Conservation (phyloP, 495 filamentous ascomycete genomes). For the Hypomontagnella submonticulosa region DNA sequence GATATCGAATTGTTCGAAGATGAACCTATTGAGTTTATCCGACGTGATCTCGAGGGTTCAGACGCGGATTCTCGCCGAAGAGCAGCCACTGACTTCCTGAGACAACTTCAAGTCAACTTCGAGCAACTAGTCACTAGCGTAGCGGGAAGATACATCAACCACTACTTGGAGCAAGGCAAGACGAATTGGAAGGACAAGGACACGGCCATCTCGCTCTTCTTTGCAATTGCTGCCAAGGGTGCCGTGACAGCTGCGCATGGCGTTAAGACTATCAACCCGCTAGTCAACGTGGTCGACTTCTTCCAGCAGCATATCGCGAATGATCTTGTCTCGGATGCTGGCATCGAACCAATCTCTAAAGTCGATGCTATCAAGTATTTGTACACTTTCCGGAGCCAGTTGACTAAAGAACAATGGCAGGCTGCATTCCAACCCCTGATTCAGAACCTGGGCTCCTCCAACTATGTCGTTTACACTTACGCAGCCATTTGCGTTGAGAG, state of each 20-base stretch:
- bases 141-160: constrained; percentile 82
- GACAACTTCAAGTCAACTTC: constrained; percentile 87
- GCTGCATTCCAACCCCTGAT: constrained; percentile 89
- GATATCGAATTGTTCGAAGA: constrained; percentile 98
- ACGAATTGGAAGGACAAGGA: constrained; percentile 96
- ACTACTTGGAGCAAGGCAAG: constrained; percentile 75
- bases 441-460: constrained; percentile 83
- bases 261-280: constrained; percentile 85
- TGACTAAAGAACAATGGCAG: constrained; percentile 86
- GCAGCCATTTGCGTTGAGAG: constrained; percentile 94
- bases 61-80: constrained; percentile 92
- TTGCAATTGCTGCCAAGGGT: constrained; percentile 92
- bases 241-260: constrained; percentile 84
- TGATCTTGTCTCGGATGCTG: constrained; percentile 75
- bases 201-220: constrained; percentile 93
- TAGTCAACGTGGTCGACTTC: constrained; percentile 89
- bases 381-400: constrained; percentile 91
- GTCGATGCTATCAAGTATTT: constrained; percentile 98
- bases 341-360: constrained; percentile 84
- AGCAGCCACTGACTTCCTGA: constrained; percentile 92
- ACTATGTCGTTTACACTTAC: constrained; percentile 97
- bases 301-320: constrained; percentile 89
- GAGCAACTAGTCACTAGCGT: constrained; percentile 83
- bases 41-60: constrained; percentile 93
- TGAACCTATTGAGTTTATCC: constrained; percentile 98